Evolutionary conservation across 805 yeast species (phyloP).

Genomic region (Yamadazyma kitorensis): DNA sequence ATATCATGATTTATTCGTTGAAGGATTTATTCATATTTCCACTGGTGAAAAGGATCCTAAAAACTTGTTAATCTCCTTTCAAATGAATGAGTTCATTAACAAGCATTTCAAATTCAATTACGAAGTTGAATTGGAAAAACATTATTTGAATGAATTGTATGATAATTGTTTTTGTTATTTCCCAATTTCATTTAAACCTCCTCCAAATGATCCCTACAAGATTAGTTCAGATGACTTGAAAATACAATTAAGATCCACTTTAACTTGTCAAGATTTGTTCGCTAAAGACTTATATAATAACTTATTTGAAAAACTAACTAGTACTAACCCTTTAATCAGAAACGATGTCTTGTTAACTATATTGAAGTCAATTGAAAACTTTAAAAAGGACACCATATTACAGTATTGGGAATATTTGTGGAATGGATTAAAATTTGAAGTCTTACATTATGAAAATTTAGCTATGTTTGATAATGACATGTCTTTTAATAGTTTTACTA

Average conservation of each 20-base stretch:
- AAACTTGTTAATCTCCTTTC: conserved; percentile 71
- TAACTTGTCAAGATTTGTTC: conserved; percentile 58
- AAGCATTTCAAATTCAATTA: conserved; percentile 28
- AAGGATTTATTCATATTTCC: conserved; percentile 64
- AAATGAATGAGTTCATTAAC: conserved; percentile 49
- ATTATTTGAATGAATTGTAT: conserved; percentile 65
- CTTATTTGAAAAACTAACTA: conserved; percentile 72
- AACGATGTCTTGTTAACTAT: conserved; percentile 70
- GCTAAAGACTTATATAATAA: conserved; percentile 76
- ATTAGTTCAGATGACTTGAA: conserved; percentile 76
- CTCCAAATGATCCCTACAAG: conserved; percentile 82
- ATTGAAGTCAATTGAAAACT: conserved; percentile 50
- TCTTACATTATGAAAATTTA: conserved; percentile 65
- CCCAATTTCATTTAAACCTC: conserved; percentile 94
- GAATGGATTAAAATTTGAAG: conserved; percentile 86
- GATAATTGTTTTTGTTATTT: conserved; percentile 92
- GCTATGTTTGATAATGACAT: conserved; percentile 24
- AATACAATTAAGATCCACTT: conserved; percentile 53
- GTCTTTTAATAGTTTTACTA: conserved; percentile 20
- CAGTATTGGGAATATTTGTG: conserved; percentile 73
- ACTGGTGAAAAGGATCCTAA: conserved; percentile 94
- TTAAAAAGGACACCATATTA: conserved; percentile 47
- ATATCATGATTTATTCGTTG: conserved; percentile 43
- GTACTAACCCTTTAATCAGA: conserved; percentile 71
- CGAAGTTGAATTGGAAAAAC: conserved; percentile 30